A percentile compares a stretch with the other conserved stretches of the same genome.
Conservation (phyloP, 805 yeast genomes). For the Metschnikowia vanudenii region DNA sequence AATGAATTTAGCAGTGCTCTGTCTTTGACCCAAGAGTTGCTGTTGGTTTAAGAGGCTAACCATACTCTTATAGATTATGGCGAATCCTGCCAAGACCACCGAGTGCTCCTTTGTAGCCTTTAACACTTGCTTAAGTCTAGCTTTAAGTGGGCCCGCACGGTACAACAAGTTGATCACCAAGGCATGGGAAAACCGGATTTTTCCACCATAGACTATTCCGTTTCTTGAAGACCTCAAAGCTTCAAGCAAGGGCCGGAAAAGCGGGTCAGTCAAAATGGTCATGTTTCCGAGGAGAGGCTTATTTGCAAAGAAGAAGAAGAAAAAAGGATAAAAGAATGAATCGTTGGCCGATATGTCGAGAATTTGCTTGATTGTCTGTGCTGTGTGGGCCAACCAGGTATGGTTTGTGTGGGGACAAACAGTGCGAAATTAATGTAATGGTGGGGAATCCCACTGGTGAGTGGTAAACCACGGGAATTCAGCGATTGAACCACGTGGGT, state of each 20-base stretch:
- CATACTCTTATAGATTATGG: slow-evolving; percentile 48
- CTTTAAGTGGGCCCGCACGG: slow-evolving; percentile 47
- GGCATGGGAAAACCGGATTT: slow-evolving; percentile 62
- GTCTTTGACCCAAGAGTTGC: slow-evolving; percentile 32
- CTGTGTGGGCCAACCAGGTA: too few relatives aligned
- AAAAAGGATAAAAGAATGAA: neutral
- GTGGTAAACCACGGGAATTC: too few relatives aligned
- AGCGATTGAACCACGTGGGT: too few relatives aligned
- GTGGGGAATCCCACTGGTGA: too few relatives aligned
- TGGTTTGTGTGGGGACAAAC: neutral
- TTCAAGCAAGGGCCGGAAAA: slow-evolving; percentile 34
- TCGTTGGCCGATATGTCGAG: neutral
- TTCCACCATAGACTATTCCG: slow-evolving; percentile 61
- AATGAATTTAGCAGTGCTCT: slow-evolving; percentile 31
- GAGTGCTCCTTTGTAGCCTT: slow-evolving; percentile 58
- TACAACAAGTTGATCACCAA: slow-evolving; percentile 59
- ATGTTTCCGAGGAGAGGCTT: slow-evolving; percentile 7
- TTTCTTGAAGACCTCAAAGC: slow-evolving; percentile 38
- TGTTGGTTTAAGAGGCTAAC: slow-evolving; percentile 32
- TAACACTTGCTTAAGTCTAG: slow-evolving; percentile 47
- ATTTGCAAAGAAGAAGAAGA: neutral
- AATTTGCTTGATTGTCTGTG: too few relatives aligned
- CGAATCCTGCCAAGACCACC: slow-evolving; percentile 53
- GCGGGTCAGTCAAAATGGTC: slow-evolving; percentile 23
- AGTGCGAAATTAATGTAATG: neutral